Conservation (phyloP, 2,329 filamentous ascomycete genomes). For the Trichophyton mentagrophytes region DNA sequence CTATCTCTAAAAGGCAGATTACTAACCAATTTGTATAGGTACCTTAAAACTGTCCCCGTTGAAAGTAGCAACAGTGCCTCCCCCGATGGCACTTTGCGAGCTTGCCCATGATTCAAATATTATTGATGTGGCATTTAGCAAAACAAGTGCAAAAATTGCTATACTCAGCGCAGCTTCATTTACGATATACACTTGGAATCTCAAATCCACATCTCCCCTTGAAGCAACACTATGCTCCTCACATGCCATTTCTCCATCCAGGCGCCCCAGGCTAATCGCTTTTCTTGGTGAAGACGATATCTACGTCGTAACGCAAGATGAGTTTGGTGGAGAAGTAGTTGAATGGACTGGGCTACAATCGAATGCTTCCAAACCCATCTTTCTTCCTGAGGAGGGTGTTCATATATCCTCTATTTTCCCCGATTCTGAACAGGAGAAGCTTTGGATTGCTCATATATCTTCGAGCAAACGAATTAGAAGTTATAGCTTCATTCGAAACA, state of each 20-base stretch:
- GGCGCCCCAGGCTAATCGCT: constrained; percentile 34
- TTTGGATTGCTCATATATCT: constrained; percentile 27
- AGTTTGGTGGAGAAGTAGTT: constrained; percentile 21
- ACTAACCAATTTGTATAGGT: constrained; percentile 28
- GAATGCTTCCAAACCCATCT: constrained; percentile 20
- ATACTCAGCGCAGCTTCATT: constrained; percentile 57
- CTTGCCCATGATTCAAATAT: constrained; percentile 49
- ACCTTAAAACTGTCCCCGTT: constrained; percentile 75
- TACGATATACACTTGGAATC: constrained; percentile 57
- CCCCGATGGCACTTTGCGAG: constrained; percentile 80
- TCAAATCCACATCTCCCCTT: constrained; percentile 33
- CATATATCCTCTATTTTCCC: constrained; percentile 28
- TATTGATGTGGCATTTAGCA: constrained; percentile 62
- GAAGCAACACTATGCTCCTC: constrained; percentile 28
- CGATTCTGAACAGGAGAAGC: constrained; percentile 19
- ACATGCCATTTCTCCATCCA: constrained; percentile 24
- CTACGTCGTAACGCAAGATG: constrained; percentile 30
- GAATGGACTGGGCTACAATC: constrained; percentile 26
- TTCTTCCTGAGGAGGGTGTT: constrained; percentile 23
- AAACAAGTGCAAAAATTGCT: constrained; percentile 52
- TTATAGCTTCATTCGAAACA: constrained; percentile 22
- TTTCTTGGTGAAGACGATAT: constrained; percentile 34
- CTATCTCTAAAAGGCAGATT: constrained; percentile 8
- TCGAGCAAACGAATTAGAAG: constrained; percentile 18
- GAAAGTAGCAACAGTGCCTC: constrained; percentile 70